These are phyloP conservation scores for fission yeast (Schizosaccharomyces pombe) DNA, from an alignment of 805 yeast species.

Conservation along the genomic window DNA sequence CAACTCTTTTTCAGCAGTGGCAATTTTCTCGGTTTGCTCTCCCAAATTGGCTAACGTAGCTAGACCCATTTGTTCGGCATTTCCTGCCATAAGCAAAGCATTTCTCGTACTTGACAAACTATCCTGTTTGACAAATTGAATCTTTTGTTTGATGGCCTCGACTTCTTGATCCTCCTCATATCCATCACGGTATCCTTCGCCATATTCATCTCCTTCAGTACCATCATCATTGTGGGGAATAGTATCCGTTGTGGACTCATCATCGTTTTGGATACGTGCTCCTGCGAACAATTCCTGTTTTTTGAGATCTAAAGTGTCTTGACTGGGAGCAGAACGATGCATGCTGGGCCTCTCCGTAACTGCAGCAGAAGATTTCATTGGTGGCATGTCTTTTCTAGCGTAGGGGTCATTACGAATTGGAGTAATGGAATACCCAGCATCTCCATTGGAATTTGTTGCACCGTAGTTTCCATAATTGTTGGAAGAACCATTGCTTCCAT, in stretches of 20 bases:
- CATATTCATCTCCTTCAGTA: not conserved
- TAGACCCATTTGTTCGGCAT: slow-evolving; percentile 49
- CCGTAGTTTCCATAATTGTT: no score
- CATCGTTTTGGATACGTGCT: not conserved
- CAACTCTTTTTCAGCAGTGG: slow-evolving; percentile 54
- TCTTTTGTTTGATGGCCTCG: slow-evolving; percentile 61
- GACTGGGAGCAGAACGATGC: not conserved
- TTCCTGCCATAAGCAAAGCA: slow-evolving; percentile 46
- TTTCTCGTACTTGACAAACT: slow-evolving; percentile 69
- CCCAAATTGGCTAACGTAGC: slow-evolving; percentile 84
- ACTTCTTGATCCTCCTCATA: slow-evolving; percentile 59
- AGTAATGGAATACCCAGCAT: not conserved
- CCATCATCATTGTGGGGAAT: not conserved
- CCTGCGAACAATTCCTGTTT: not conserved
- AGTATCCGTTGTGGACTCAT: no score
- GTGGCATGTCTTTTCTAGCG: not conserved
- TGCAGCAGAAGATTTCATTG: not conserved
- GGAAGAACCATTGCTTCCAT: no score
- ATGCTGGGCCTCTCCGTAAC: not conserved
- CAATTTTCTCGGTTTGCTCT: slow-evolving; percentile 70
- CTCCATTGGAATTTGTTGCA: no score
- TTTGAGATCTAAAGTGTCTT: not conserved
- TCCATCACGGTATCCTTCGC: not conserved
- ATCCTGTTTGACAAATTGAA: slow-evolving; percentile 64
- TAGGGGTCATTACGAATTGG: not conserved